Base-by-base conservation (phyloP, 306 rosid genomes). In the Arachis stenosperma region DNA sequence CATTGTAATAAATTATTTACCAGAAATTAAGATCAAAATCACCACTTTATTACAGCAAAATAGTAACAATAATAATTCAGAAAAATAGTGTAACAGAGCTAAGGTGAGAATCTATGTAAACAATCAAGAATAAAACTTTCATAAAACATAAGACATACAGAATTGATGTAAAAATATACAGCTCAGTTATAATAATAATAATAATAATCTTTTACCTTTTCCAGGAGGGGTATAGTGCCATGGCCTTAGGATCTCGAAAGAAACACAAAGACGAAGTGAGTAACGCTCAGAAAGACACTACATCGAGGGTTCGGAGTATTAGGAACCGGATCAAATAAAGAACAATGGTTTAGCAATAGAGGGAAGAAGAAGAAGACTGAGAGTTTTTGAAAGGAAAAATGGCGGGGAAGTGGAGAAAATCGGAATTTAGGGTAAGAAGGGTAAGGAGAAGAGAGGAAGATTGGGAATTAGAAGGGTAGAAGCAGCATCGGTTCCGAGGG, bases 401-500 rank as follows among this genome's bases (percentile, higher is more conserved):
- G 97, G 98, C 97, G 97, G 92, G 98, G 83, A 89, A 75, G 40
- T 59, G 90, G 82, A 83, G 96, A 83, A 86, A 93, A 88, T 87
- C 87, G 93, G 90, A 84, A 82, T 42, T 53, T 55, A 65, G 83
- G 65, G 17, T 78, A 69, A 61, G 87, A 85, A 71, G 88, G 90
- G 98, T 72, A 81, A 85, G 87, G 88, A 87, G 84, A 89, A 73
- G 91, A 84, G 81, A 74, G 83, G 85, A 84, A 79, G 86, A 85
- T 73, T 81, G 83, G 47, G 91, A 85, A 78, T 85, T 85, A 67
- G 79, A 81, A 81, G 96, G 92, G 98, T 89, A 86, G 80, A 69
- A 79, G 87, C 79, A 84, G 85, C 73, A 87, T 72, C 69, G 72
- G 36, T 64, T 78, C 71, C 67, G 73, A 92, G 91, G 96, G 96